These are phyloP conservation scores for Byssochlamys sp. DNA, from an alignment of 2,329 filamentous ascomycete genomes.

Conservation along the genomic window DNA sequence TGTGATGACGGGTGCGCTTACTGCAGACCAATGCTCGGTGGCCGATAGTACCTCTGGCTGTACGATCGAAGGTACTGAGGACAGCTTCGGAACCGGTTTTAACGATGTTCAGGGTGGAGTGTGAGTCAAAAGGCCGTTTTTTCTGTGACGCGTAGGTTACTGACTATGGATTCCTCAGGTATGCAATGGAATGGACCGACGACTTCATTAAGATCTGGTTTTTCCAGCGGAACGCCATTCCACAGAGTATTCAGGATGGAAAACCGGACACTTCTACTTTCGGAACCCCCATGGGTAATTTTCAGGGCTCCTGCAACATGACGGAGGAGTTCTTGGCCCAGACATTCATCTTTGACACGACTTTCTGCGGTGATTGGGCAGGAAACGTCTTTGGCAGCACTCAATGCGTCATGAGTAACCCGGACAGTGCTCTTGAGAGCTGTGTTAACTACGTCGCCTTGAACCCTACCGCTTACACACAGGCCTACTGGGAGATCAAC, in stretches of 20 bases:
- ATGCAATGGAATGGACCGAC: slow-evolving; percentile 40
- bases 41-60: slow-evolving; percentile 28
- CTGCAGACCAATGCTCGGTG: slow-evolving; percentile 42
- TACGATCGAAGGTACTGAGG: slow-evolving; percentile 29
- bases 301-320: slow-evolving; percentile 32
- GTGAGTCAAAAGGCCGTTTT: neutral
- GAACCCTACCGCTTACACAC: slow-evolving; percentile 58
- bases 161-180: slow-evolving; percentile 6
- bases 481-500: slow-evolving; percentile 72
- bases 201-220: slow-evolving; percentile 43
- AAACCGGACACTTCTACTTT: slow-evolving; percentile 38
- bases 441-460: slow-evolving; percentile 64
- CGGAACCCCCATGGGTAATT: slow-evolving; percentile 37
- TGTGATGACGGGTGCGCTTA: slow-evolving; percentile 41
- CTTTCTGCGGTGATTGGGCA: slow-evolving; percentile 49
- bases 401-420: slow-evolving; percentile 47
- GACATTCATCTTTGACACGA: slow-evolving; percentile 41
- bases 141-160: neutral
- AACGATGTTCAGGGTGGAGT: slow-evolving; percentile 42
- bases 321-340: slow-evolving; percentile 30
- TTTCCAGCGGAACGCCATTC: slow-evolving; percentile 37
- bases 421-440: slow-evolving; percentile 51
- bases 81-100: slow-evolving; percentile 44
- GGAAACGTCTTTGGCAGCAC: slow-evolving; percentile 41
- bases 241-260: slow-evolving; percentile 34